phyloP scores from a whole-genome alignment of 2,329 filamentous ascomycete genomes.

The Dothidotthia symphoricarpi region DNA sequence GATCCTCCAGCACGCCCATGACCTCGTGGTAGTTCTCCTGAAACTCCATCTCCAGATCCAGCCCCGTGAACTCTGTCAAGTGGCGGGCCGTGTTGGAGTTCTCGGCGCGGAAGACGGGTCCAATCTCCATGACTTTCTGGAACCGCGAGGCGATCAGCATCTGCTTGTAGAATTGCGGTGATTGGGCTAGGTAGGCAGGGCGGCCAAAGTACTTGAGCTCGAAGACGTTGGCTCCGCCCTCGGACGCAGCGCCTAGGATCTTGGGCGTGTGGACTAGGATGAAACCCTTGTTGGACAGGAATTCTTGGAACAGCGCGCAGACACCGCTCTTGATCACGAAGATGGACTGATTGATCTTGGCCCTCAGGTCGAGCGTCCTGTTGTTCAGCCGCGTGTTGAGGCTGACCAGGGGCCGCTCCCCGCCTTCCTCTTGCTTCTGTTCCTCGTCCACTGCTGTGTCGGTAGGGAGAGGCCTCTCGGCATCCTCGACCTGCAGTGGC shows the following conservation, averaged over 20 bases:
- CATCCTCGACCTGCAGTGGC: conserved; percentile 59
- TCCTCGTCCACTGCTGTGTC: conserved; percentile 50
- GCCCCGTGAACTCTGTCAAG: conserved; percentile 84
- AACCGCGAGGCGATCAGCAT: conserved; percentile 77
- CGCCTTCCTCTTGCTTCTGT: conserved; percentile 53
- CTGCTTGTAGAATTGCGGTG: conserved; percentile 85
- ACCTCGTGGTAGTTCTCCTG: conserved; percentile 76
- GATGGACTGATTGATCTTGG: conserved; percentile 86
- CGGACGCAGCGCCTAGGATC: conserved; percentile 83
- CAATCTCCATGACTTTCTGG: conserved; percentile 74
- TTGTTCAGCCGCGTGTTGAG: conserved; percentile 88
- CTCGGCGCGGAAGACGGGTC: conserved; percentile 82
- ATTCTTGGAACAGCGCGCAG: conserved; percentile 71
- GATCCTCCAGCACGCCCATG: conserved; percentile 66
- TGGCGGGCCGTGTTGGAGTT: conserved; percentile 81
- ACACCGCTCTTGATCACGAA: conserved; percentile 69
- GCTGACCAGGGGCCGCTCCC: conserved; percentile 67
- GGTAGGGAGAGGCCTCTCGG: conserved; percentile 50
- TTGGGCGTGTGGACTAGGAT: conserved; percentile 86
- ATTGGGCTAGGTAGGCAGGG: conserved; percentile 76
- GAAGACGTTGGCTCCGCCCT: conserved; percentile 92
- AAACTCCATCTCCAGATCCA: conserved; percentile 90
- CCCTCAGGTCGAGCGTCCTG: conserved; percentile 86
- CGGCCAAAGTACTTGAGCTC: conserved; percentile 84
- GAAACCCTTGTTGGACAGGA: conserved; percentile 72